Evolutionary conservation across 1,284 basidiomycete genomes (phyloP), one percentile per base, ranked within the genome.

Genomic region (Puccinia hordei): DNA sequence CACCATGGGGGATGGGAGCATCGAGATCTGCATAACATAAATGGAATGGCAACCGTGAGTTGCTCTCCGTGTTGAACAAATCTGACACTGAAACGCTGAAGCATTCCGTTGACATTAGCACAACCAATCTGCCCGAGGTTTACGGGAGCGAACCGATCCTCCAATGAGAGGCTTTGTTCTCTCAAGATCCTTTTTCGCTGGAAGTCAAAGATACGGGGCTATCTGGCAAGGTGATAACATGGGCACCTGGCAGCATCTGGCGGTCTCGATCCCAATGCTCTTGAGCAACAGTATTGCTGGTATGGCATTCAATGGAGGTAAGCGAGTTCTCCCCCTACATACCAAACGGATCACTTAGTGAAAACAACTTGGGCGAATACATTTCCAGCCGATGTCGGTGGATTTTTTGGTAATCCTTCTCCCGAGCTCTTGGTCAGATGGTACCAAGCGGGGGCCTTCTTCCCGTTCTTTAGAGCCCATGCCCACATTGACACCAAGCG

Each of bases 161-260:
- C 89, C 91, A 0, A 90, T 90, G 84, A 89, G 95, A 24, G 95
- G 96, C 0, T 99, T 99, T 85, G 95, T 99, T 71, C 90, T 99
- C 24, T 95, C 95, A 0, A 92, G 97, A 81, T 89, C 94, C 3
- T 99, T 96, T 90, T 99, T 90, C 83, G 93, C 95, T 2, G 97
- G 97, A 6, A 94, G 94, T 30, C 97, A 99, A 86, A 91, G 94
- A 57, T 95, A 92, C 84, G 94, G 95, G 59, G 95, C 97, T 0
- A 93, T 97, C 89, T 99, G 97, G 96, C 99, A 95, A 1, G 97
- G 97, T 19, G 97, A 99, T 86, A 99, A 99, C 86, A 88, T 98
- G 59, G 94, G 96, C 44, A 94, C 93, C 0, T 99, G 97, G 97
- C 94, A 95, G 81, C 97, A 99, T 85, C 93, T 99, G 89, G 90